Conservation (phyloP, 78 protist species). For the Dictyostelium purpureum region DNA sequence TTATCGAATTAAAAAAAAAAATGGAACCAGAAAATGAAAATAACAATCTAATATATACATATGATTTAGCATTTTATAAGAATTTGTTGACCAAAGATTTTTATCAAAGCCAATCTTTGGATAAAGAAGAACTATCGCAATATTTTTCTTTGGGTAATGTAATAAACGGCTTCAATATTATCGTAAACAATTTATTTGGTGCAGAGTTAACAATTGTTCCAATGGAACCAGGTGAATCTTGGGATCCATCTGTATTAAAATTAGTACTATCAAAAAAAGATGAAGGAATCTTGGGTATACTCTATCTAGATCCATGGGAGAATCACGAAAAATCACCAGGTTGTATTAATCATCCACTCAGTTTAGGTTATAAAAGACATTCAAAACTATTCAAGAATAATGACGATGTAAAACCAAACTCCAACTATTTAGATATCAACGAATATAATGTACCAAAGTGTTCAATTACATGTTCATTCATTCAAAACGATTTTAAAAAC, state of each 20-base stretch:
- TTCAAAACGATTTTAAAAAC: not conserved
- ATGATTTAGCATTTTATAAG: conserved; percentile 19
- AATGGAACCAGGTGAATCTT: conserved; percentile 30
- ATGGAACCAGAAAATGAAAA: not conserved
- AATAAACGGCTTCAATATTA: conserved; percentile 19
- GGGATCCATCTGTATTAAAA: conserved; percentile 30
- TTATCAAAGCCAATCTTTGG: not conserved
- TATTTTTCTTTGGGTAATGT: conserved; percentile 57
- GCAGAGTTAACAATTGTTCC: not conserved
- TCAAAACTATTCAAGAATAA: not conserved
- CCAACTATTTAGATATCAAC: not conserved
- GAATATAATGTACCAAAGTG: conserved; percentile 21
- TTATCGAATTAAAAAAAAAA: not conserved
- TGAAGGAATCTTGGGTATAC: conserved; percentile 11
- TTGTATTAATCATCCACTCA: conserved; percentile 1
- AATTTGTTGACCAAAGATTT: not conserved
- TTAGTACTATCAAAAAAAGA: not conserved
- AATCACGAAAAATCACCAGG: not conserved
- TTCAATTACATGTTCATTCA: conserved; percentile 15
- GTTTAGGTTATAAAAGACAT: conserved; percentile 13
- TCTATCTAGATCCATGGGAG: conserved; percentile 51
- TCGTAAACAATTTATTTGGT: conserved; percentile 27
- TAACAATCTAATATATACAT: conserved; percentile 19
- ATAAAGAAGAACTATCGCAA: not conserved
- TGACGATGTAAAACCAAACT: not conserved